Percentiles rank a stretch among this genome's conserved stretches.
Conservation (phyloP, 805 yeast species). For the Metschnikowia gruessii region DNA sequence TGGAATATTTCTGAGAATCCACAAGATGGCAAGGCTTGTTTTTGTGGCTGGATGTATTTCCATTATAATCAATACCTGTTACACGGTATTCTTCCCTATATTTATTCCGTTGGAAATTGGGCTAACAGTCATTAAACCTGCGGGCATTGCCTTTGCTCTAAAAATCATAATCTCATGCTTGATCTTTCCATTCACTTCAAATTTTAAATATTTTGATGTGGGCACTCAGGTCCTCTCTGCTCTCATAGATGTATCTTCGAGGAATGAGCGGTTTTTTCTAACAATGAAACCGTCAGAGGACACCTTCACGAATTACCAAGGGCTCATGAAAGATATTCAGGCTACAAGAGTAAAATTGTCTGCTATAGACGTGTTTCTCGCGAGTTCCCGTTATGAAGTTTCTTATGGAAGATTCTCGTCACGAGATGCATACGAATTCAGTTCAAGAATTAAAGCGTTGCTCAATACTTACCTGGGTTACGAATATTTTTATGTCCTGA, state of each 20-base stretch:
- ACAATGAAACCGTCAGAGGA: constrained; percentile 28
- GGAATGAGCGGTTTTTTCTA: constrained; percentile 24
- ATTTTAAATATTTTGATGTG: constrained; percentile 21
- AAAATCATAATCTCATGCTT: constrained; percentile 20
- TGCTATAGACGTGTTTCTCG: constrained; percentile 22
- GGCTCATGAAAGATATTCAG: constrained; percentile 20
- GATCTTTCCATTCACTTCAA: constrained; percentile 31
- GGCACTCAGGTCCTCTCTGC: constrained; percentile 16
- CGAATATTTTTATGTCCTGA: constrained; percentile 27
- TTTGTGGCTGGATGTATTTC: constrained; percentile 26
- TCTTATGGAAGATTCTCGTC: constrained; percentile 29
- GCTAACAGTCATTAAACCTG: constrained; percentile 23
- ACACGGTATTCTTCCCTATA: constrained; percentile 26
- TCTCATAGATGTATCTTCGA: constrained; percentile 17
- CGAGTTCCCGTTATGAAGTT: constrained; percentile 23
- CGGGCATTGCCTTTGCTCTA: constrained; percentile 25
- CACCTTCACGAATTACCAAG: constrained; percentile 24
- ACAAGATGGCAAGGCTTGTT: constrained; percentile 20
- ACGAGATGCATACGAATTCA: constrained; percentile 27
- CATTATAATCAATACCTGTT: constrained; percentile 24
- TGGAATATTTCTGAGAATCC: constrained; percentile 22
- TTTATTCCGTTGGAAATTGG: constrained; percentile 26
- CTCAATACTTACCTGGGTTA: constrained; percentile 25
- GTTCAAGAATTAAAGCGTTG: constrained; percentile 25
- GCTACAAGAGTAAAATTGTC: constrained; percentile 19